A percentile compares a stretch with the other conserved stretches of the same genome.
Conservation (phyloP, 176 grass and related monocot species). For the Saccharum spontaneum region DNA sequence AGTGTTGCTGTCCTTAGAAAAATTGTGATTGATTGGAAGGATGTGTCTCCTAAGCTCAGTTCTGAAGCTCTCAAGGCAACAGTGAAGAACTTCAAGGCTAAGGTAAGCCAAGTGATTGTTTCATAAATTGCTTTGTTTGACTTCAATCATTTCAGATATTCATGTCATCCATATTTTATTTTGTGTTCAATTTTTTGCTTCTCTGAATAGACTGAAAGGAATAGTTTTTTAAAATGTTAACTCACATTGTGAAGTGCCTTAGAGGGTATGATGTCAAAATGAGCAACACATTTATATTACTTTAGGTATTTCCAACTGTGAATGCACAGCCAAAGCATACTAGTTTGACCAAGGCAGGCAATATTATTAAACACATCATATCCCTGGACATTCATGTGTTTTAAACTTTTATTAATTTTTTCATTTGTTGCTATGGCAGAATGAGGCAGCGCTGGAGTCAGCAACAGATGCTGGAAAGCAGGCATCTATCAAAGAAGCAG, state of each 20-base stretch:
- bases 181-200: not conserved
- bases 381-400: not conserved
- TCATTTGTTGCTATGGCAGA: slow-evolving; percentile 46
- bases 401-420: not conserved
- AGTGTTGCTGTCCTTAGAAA: slow-evolving; percentile 73
- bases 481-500: slow-evolving; percentile 69
- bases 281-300: not conserved
- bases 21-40: slow-evolving; percentile 66
- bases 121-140: not conserved
- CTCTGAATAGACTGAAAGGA: not conserved
- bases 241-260: not conserved
- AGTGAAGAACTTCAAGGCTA: slow-evolving; percentile 72
- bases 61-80: slow-evolving; percentile 65
- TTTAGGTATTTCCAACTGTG: not conserved
- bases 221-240: not conserved
- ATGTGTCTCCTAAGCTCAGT: slow-evolving; percentile 64
- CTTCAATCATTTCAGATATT: not conserved
- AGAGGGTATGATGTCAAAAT: not conserved
- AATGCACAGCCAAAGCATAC: not conserved
- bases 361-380: not conserved
- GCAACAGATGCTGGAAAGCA: slow-evolving; percentile 46
- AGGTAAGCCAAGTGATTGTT: slow-evolving; percentile 45
- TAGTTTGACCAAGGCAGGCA: not conserved
- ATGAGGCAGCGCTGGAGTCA: slow-evolving; percentile 55
- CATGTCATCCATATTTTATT: not conserved